Base-by-base conservation (phyloP, 805 yeast genomes). In the Jamesozyma hellenica region DNA sequence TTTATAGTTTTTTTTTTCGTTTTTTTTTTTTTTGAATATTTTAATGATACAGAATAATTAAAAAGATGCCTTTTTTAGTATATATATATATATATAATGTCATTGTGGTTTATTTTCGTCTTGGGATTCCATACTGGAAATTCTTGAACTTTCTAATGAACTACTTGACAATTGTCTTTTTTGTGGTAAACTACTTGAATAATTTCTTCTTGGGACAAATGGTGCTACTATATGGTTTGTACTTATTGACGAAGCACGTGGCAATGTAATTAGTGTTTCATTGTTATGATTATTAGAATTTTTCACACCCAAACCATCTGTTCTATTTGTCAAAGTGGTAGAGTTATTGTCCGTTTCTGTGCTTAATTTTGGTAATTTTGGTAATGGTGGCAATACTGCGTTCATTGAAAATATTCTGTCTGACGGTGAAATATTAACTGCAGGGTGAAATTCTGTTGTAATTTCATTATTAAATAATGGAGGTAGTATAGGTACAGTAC, bases 151-250 rank as follows among this genome's bases (percentile, higher is more conserved):
- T 4, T 11, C 19, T 12, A 27, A 13, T 28, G 36, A 35, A 3
- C 37, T 29, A 12, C 21, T 27, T 3, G 46, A 43, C 8, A 38
- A 25, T 8, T 38, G 54, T 38, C 63, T 51, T 38, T 58, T 58
- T 29, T 56, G 61, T 3, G 63, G 63, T 8, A 58, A 38, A 23
- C 45, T 44, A 35, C 47, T 56, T 16, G 48, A 23, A 42, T 53
- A 53, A n/a, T 48, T 50, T 35, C 47, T 51, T 29, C 49, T 53
- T 3, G 63, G 61, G 26, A 53, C 50, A 42, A 55, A 57, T 12
- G 60, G 60, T 0, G 59, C 55, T 1, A 54, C 54, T n/a, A 40
- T 37, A 8, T 43, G 36, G 10, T 38, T 41, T 23, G 9, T 31
- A 3, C 30, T 23, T 11, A 36, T 28, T 3, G 40, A 13, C 18